Conservation (phyloP, 441 rosid species). For the Breynia disticha region DNA sequence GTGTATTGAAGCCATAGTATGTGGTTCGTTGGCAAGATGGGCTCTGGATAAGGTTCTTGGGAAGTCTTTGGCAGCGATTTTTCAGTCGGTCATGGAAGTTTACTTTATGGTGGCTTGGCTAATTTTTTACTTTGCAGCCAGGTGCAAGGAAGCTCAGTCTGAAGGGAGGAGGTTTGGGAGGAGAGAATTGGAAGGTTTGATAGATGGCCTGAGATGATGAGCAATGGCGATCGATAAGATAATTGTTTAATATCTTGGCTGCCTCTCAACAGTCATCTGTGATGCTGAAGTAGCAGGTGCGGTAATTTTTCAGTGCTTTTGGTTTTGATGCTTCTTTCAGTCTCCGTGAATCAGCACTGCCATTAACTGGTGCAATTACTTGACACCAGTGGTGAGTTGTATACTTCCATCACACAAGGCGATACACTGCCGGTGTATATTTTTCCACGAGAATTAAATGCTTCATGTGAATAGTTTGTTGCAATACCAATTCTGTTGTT, state of each 20-base stretch:
- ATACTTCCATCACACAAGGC: constrained; percentile 31
- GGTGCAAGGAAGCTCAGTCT: constrained; percentile 54
- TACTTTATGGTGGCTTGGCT: constrained; percentile 90
- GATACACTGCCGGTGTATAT: constrained; percentile 46
- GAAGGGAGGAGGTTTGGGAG: constrained; percentile 69
- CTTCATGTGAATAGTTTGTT: constrained; percentile 51
- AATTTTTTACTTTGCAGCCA: constrained; percentile 64
- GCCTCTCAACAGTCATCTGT: constrained; percentile 17
- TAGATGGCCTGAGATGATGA: constrained; percentile 62
- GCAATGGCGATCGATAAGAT: constrained; percentile 10
- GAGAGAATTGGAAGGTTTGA: constrained; percentile 71
- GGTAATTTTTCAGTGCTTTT: constrained; percentile 23
- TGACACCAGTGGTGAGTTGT: constrained; percentile 21
- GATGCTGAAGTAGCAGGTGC: constrained; percentile 16
- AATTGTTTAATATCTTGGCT: constrained; percentile 16
- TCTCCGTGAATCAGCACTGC: constrained; percentile 22
- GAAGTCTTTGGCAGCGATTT: constrained; percentile 38
- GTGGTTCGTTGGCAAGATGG: constrained; percentile 69
- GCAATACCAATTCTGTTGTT: constrained; percentile 19
- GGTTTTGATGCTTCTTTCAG: constrained; percentile 28
- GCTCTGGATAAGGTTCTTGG: constrained; percentile 39
- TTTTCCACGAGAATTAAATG: constrained; percentile 32
- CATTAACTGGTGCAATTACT: constrained; percentile 23
- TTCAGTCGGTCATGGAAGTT: constrained; percentile 71
- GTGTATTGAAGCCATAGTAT: constrained; percentile 67